A percentile compares a stretch with the other conserved stretches of the same genome.
Conservation (phyloP, 257 asterid species). For the Penstemon newberryi region DNA sequence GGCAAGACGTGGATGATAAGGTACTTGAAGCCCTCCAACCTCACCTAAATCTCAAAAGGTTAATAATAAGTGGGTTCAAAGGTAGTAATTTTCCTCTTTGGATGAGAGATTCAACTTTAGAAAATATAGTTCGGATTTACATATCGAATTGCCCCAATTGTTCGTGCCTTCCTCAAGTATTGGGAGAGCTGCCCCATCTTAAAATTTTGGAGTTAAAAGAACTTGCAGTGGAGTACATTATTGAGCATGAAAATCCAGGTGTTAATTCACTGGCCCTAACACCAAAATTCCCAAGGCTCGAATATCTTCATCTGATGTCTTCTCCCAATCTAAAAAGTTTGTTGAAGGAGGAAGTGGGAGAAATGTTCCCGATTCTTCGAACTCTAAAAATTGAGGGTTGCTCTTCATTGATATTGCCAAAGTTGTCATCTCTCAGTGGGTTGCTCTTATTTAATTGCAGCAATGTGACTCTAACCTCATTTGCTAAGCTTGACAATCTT, state of each 20-base stretch:
- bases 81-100: slow-evolving; percentile 20
- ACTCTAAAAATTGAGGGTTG: not conserved
- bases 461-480: slow-evolving; percentile 16
- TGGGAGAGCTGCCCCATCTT: slow-evolving; percentile 26
- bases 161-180: slow-evolving; percentile 4
- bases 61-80: slow-evolving; percentile 6
- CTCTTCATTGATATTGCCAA: slow-evolving; percentile 5
- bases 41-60: slow-evolving; percentile 5
- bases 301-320: rapidly evolving
- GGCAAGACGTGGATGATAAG: slow-evolving; percentile 12
- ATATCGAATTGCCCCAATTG: slow-evolving; percentile 1
- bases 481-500: slow-evolving; percentile 15
- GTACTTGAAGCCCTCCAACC: slow-evolving; percentile 29
- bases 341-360: slow-evolving; percentile 1
- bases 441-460: not conserved
- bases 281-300: slow-evolving; percentile 19
- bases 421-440: slow-evolving; percentile 3
- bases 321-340: slow-evolving; percentile 28
- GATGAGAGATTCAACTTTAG: slow-evolving; percentile 21
- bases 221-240: slow-evolving; percentile 22
- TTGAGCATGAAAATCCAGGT: slow-evolving; percentile 19
- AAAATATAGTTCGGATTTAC: not conserved
- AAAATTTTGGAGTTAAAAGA: not conserved
- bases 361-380: slow-evolving; percentile 21
- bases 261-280: not conserved